Conservation (phyloP, 768 basidiomycete species). For the Galerina sulciceps region DNA sequence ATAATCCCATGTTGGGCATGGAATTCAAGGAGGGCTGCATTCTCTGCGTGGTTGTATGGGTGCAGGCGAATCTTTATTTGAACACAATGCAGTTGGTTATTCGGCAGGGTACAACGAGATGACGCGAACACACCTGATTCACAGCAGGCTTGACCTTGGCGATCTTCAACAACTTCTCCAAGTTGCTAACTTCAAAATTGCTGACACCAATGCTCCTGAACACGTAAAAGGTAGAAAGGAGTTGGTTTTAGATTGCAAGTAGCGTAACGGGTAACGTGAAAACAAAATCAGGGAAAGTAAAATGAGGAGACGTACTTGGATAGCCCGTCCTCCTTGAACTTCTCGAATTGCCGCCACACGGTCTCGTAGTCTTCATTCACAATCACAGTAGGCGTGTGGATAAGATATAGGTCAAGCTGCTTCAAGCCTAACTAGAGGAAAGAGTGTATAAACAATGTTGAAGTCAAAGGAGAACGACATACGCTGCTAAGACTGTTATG, state of each 20-base stretch:
- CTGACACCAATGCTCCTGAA: constrained; percentile 74
- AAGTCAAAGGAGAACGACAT: constrained; percentile 2
- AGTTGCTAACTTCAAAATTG: constrained; percentile 60
- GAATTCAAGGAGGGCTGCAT: constrained; percentile 61
- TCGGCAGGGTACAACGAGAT: background rate
- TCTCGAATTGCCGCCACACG: constrained; percentile 62
- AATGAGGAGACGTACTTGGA: constrained; percentile 37
- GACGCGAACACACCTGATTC: constrained; percentile 58
- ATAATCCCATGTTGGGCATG: constrained; percentile 61
- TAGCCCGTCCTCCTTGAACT: constrained; percentile 48
- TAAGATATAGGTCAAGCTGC: constrained; percentile 72
- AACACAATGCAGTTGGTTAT: background rate
- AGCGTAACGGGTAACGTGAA: too few relatives aligned
- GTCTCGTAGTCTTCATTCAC: constrained; percentile 34
- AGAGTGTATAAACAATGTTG: background rate
- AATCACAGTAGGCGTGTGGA: constrained; percentile 52
- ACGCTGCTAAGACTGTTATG: constrained; percentile 56
- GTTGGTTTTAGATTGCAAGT: too few relatives aligned
- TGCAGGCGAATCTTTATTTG: constrained; percentile 64
- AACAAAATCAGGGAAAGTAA: too few relatives aligned
- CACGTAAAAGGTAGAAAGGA: background rate
- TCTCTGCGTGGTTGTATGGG: constrained; percentile 66
- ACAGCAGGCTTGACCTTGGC: constrained; percentile 66
- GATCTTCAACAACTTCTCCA: constrained; percentile 53
- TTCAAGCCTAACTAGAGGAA: constrained; percentile 57